Evolutionary conservation across 805 yeast species (phyloP).

Genomic region (Metschnikowia reukaufii): DNA sequence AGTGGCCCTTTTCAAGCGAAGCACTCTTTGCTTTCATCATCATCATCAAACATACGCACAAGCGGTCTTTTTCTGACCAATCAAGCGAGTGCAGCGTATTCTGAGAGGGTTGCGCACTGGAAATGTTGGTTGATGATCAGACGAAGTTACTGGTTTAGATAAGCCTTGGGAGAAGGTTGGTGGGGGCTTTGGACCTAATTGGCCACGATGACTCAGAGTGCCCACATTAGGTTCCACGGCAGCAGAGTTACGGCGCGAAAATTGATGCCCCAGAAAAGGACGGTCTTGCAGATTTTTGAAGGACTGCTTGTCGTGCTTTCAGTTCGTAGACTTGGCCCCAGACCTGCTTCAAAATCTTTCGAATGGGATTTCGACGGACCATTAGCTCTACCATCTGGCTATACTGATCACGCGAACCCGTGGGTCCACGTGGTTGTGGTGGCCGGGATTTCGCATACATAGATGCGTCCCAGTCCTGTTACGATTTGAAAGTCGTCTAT

Average conservation of each 20-base stretch:
- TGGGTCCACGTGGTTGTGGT: neutral
- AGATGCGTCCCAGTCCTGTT: constrained; percentile 11
- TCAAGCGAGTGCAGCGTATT: neutral
- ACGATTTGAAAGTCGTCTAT: constrained; percentile 14
- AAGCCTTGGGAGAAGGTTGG: neutral
- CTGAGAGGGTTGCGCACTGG: neutral
- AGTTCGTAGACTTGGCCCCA: neutral
- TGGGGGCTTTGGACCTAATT: too few relatives aligned
- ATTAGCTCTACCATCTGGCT: neutral
- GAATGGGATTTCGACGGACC: neutral
- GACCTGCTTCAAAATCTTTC: constrained; percentile 3
- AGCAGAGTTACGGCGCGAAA: neutral
- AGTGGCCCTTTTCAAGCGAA: too few relatives aligned
- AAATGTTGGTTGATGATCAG: neutral
- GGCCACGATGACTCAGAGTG: too few relatives aligned
- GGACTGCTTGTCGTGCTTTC: neutral
- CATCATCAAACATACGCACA: constrained; percentile 9
- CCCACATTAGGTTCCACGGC: neutral
- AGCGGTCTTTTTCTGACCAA: neutral
- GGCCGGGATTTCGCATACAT: neutral
- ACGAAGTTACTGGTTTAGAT: neutral
- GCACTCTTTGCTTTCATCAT: neutral
- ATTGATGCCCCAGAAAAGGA: neutral
- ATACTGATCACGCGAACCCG: neutral
- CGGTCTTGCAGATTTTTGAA: neutral